These are phyloP conservation scores for Syncephalis plumigaleata DNA, from an alignment of 371 early-diverging fungal genomes.

Conservation along the genomic window DNA sequence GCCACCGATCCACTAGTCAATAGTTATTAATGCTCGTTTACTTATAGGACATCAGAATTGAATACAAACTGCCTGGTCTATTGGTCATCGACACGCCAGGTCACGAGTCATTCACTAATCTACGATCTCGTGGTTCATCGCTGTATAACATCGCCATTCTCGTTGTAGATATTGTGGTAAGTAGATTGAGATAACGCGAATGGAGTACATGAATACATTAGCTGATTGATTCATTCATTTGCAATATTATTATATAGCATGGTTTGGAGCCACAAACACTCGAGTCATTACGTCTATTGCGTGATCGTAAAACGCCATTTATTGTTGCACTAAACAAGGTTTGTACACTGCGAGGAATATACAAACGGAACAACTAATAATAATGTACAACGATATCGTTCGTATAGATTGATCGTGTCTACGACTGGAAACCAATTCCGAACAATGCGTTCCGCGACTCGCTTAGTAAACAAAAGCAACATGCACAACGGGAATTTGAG, in stretches of 20 bases:
- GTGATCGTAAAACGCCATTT: conserved; percentile 96
- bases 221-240: no score
- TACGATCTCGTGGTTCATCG: conserved; percentile 96
- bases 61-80: conserved; percentile 90
- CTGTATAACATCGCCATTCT: conserved; percentile 99
- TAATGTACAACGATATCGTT: background rate
- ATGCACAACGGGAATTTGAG: conserved; percentile 80
- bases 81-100: conserved; percentile 99
- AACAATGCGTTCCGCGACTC: conserved; percentile 72
- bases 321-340: conserved; percentile 98
- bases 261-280: conserved; percentile 98
- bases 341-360: background rate
- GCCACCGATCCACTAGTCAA: no score
- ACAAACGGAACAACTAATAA: background rate
- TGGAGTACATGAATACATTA: no score
- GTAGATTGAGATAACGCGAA: no score
- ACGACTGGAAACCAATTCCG: conserved; percentile 83
- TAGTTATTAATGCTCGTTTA: no score
- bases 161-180: conserved; percentile 93
- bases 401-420: conserved; percentile 89
- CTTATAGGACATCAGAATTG: conserved; percentile 7
- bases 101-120: conserved; percentile 99
- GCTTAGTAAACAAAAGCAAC: conserved; percentile 55
- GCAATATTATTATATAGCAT: conserved; percentile 29
- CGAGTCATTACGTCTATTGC: conserved; percentile 91